Evolutionary conservation across 495 filamentous ascomycete species (phyloP).

Genomic region (Penicillium subrubescens): DNA sequence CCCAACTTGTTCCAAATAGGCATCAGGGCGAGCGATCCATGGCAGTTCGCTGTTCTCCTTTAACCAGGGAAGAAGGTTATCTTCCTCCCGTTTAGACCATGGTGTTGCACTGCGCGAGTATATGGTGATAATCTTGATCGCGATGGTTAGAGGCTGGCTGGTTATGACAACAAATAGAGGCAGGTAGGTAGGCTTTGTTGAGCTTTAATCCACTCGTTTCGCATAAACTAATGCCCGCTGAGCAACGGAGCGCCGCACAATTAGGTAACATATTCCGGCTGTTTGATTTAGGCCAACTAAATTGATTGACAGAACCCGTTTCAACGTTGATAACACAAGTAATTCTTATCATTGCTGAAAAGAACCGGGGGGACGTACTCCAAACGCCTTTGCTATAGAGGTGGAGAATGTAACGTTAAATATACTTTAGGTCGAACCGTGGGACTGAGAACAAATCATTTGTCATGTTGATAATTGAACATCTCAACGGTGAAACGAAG

Average conservation of each 20-base stretch:
- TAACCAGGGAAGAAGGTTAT: too few species aligned
- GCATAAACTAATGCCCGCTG: not conserved
- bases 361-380: constrained; percentile 3
- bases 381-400: not conserved
- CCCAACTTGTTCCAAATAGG: too few species aligned
- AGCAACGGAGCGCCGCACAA: not conserved
- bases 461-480: constrained; percentile 4
- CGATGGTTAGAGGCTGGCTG: not conserved
- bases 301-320: too few species aligned
- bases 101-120: not conserved
- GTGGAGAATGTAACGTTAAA: constrained; percentile 2
- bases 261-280: too few species aligned
- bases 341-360: not conserved
- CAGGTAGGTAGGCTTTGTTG: constrained; percentile 3
- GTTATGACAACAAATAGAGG: constrained; percentile 6
- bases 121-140: constrained; percentile 5
- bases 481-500: constrained; percentile 6
- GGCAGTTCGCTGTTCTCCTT: too few species aligned
- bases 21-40: too few species aligned
- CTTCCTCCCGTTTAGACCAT: too few species aligned
- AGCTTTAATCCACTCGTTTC: constrained; percentile 1
- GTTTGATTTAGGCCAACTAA: too few species aligned
- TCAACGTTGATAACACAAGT: too few species aligned
- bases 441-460: not conserved
- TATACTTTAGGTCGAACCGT: not conserved